Base-by-base conservation (phyloP, 2,329 filamentous ascomycete species). In the Lomentospora prolificans region DNA sequence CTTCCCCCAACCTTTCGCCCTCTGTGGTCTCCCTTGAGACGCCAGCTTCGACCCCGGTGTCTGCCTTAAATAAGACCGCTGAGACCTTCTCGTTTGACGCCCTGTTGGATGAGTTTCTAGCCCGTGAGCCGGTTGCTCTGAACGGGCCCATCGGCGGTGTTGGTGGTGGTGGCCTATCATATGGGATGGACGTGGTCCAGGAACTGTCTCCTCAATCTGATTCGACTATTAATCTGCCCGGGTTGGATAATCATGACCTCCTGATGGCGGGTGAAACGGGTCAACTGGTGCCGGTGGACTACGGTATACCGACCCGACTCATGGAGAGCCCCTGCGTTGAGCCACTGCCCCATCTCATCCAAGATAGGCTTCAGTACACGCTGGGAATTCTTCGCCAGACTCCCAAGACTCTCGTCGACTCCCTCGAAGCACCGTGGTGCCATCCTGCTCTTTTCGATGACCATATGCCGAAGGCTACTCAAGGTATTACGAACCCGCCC, bases 321-420 rank as follows among this genome's bases (percentile, higher is more conserved):
- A 14, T 25, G 4, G 28, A 12, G 2, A 9, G 59, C 2, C 61
- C 44, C 50, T 60, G 60, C 3, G 58, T 66, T 33, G 61, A 61
- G 5, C 19, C 59, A 56, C 7, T 65, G 51, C 44, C 65, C 25
- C 55, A 65, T 50, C 46, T 66, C 51, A 59, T 70, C 53, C 30
- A 60, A 30, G 57, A 63, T 59, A 75, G 69, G 3, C 61, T 75
- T 0, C 62, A 65, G 33, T 75, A 67, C 53, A 71, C 77, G 1
- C 70, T 82, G 10, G 75, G 79, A 54, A 74, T 76, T 62, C 72
- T 83, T 14, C 74, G 76, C 48, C 71, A 75, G 55, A 72, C 79
- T 1, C 72, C 74, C 0, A 58, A 58, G n/a, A 70, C 59, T 50
- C 78, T 82, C 72, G 72, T 81, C 0, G 57, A 70, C 7, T 69